Conservation (phyloP, 2,329 filamentous ascomycete genomes). For the Aspergillus tanneri region DNA sequence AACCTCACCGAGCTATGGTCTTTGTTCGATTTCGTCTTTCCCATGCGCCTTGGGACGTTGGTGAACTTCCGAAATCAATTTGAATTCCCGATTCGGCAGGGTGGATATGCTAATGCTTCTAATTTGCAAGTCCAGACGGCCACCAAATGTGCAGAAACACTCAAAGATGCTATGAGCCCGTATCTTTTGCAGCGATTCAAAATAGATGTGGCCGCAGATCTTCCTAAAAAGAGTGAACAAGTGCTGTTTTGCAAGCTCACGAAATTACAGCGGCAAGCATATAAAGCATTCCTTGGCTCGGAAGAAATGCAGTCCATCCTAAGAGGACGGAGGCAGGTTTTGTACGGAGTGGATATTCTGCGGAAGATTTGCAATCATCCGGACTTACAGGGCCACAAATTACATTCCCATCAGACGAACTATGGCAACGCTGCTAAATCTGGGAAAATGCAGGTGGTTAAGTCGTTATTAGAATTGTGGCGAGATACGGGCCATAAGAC, state of each 20-base stretch:
- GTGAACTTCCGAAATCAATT: constrained; percentile 90
- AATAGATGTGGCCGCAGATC: constrained; percentile 85
- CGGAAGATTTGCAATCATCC: constrained; percentile 98
- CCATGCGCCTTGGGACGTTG: constrained; percentile 88
- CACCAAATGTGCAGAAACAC: constrained; percentile 85
- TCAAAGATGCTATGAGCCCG: constrained; percentile 90
- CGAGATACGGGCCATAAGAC: constrained; percentile 91
- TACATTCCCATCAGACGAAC: constrained; percentile 56
- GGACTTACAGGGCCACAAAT: constrained; percentile 72
- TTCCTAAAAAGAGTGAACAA: constrained; percentile 94
- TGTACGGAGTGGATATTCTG: constrained; percentile 87
- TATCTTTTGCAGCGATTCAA: constrained; percentile 93
- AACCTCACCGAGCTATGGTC: constrained; percentile 95
- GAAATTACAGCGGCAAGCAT: constrained; percentile 71
- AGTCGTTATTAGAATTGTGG: constrained; percentile 83
- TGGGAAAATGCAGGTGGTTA: constrained; percentile 94
- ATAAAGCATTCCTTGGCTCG: constrained; percentile 76
- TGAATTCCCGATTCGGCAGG: constrained; percentile 87
- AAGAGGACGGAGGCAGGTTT: constrained; percentile 69
- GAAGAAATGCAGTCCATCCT: constrained; percentile 84
- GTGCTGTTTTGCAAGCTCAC: constrained; percentile 95
- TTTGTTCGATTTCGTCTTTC: constrained; percentile 94
- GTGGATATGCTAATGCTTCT: constrained; percentile 91
- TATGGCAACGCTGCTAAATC: constrained; percentile 80
- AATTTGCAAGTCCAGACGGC: constrained; percentile 94